Evolutionary conservation across 1,139 yeast species (phyloP), one percentile per base, ranked within the genome.

Genomic region (Candida smagusa): DNA sequence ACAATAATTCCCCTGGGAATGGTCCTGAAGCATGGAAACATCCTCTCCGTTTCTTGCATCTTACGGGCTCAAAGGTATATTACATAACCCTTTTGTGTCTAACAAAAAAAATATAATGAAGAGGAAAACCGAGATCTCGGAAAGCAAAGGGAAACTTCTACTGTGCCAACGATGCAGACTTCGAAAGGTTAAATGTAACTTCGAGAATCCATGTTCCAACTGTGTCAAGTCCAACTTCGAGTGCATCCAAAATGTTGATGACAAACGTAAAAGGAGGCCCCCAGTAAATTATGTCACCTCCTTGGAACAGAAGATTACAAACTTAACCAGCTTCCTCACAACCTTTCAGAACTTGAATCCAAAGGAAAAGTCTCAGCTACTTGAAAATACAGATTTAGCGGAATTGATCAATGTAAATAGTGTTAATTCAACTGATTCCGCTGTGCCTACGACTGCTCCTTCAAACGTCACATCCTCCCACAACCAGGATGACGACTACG

Each of bases 151-250:
- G 12, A 48, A 46, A 35, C 37, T 48, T 8, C 49, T 56, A 29
- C 60, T 67, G 34, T 77, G 82, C 49, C 71, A 68, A 47, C 53
- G 77, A 35, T 77, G 83, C 49, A 61, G 82, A 13, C 46, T 60
- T n/a, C 63, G 77, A 35, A 73, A 78, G 49, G 75, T 77, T 45
- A 75, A 74, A 52, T 79, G 84, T 52, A 71, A 74, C 47, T 59
- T 66, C 38, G 67, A 64, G 7, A 57, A 53, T 36, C 84, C 84
- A 0, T 79, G 84, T 47, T 58, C 67, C 19, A 66, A 66, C 35
- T 79, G 84, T 52, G 52, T 55, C 16, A 67, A 65, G 40, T 60
- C 69, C 6, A 63, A 65, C 3, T 61, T 68, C 9, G 74, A 70
- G 33, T 79, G 84, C 52, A 61, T 74, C 22, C 68, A 68, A 32